Percentiles rank a stretch among this genome's conserved stretches.
These are phyloP conservation scores for Serendipita vermifera DNA, from an alignment of 768 basidiomycete species.

Conservation along the genomic window DNA sequence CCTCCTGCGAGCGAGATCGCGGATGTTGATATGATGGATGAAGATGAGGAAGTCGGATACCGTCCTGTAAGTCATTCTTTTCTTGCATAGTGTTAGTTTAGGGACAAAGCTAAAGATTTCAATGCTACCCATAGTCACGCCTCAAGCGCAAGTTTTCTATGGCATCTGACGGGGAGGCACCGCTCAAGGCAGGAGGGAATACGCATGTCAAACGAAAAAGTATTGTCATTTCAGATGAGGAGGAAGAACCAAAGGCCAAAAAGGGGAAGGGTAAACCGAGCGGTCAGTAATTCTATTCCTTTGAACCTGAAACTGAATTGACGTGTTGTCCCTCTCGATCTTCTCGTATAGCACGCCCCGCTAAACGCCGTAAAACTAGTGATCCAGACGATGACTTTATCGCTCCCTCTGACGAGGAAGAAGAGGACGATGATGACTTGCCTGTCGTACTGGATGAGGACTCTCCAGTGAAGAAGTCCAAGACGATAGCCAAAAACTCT, in stretches of 20 bases:
- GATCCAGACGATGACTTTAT: conserved; percentile 65
- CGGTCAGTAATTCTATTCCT: not conserved
- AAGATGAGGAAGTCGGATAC: not conserved
- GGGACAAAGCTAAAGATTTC: not conserved
- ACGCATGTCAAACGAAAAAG: too few relatives aligned
- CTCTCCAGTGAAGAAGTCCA: conserved; percentile 12
- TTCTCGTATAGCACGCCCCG: conserved; percentile 1
- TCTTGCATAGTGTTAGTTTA: not conserved
- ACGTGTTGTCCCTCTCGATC: not conserved
- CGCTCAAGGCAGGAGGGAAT: too few relatives aligned
- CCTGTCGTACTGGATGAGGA: conserved; percentile 9
- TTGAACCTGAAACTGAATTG: conserved; percentile 2
- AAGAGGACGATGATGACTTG: conserved; percentile 35
- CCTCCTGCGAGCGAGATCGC: conserved; percentile 1
- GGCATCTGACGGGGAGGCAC: not conserved
- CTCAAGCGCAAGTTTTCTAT: not conserved
- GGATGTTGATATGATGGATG: not conserved
- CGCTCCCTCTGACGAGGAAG: conserved; percentile 51
- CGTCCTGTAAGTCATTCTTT: not conserved
- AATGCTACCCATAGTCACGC: not conserved
- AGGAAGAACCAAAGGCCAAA: too few relatives aligned
- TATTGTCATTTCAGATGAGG: too few relatives aligned
- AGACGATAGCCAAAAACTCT: not conserved
- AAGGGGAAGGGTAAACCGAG: not conserved
- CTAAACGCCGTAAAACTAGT: conserved; percentile 18